Base-by-base conservation (phyloP, 2,329 filamentous ascomycete species). In the Trichoderma asperellum region DNA sequence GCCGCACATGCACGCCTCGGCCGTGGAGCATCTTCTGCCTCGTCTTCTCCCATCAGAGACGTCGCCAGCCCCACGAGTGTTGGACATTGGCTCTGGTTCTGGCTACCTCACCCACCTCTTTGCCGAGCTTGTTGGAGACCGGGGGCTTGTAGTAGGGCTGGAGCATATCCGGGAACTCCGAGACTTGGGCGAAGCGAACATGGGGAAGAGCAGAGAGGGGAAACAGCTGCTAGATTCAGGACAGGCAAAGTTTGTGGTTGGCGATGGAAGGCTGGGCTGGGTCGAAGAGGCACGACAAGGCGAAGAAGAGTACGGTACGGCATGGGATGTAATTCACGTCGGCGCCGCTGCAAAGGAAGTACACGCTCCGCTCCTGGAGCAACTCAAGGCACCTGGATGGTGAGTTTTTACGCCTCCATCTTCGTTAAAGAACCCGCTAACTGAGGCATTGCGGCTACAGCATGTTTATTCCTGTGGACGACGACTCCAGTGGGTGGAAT, bases 291-390 rank as follows among this genome's bases (percentile, higher is more conserved):
- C 76, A 1, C 75, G 80, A 68, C 81, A 75, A 75, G 87, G 81
- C 2, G 79, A 80, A 56, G 84, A 83, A 6, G 83, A 83, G 68
- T 81, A 83, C 14, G 84, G 81, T 71, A 81, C 79, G 35, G 85
- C 89, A 0, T 99, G 95, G 85, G 93, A 98, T 84, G 94, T 92
- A 2, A 98, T 99, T 70, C 96, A 98, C 77, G 96, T 98, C 2
- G 96, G 96, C 0, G 96, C 96, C 0, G 92, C 93, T 8, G 95
- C 95, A 0, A 86, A 82, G 29, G 86, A 89, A 76, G 81, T 97
- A 67, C 94, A 97, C 77, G 77, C 86, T 21, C 86, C 87, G 70
- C 80, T 98, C 73, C 81, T 97, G 57, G 86, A 89, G 35, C 96
- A 98, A 82, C 81, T 99, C 73, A 89, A 88, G 72, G 82, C 86